Percentiles rank a stretch among this genome's conserved stretches.
Evolutionary conservation across 2,329 filamentous ascomycete species (phyloP).

Genomic region (Colletotrichum trifolii): DNA sequence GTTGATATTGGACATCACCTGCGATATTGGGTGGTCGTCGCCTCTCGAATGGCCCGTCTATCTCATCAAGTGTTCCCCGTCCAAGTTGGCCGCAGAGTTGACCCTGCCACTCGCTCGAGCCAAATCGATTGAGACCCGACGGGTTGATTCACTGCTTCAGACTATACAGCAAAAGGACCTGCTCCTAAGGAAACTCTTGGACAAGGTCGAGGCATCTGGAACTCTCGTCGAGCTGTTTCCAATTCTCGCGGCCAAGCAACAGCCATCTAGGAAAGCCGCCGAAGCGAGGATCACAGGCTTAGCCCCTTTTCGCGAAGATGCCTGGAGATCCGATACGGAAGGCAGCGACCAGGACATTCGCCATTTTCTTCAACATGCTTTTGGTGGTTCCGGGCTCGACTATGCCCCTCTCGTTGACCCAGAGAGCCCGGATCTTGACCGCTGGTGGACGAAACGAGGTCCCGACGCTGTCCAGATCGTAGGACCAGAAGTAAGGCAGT

Average conservation of each 20-base stretch:
- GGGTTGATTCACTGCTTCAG: slow-evolving; percentile 56
- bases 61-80: slow-evolving; percentile 58
- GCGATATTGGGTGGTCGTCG: slow-evolving; percentile 71
- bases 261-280: slow-evolving; percentile 55
- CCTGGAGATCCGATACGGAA: slow-evolving; percentile 50
- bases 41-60: slow-evolving; percentile 74
- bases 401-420: slow-evolving; percentile 44
- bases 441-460: slow-evolving; percentile 57
- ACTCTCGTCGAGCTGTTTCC: slow-evolving; percentile 66
- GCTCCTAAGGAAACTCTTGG: slow-evolving; percentile 61
- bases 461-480: slow-evolving; percentile 19
- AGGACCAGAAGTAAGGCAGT: slow-evolving; percentile 10
- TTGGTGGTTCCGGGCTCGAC: slow-evolving; percentile 49
- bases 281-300: slow-evolving; percentile 63
- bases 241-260: slow-evolving; percentile 57
- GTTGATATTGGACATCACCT: slow-evolving; percentile 65
- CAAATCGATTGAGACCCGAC: slow-evolving; percentile 51
- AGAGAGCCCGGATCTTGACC: slow-evolving; percentile 51
- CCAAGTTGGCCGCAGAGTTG: slow-evolving; percentile 58
- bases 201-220: slow-evolving; percentile 65
- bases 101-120: slow-evolving; percentile 63
- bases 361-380: slow-evolving; percentile 54
- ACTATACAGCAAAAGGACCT: slow-evolving; percentile 62
- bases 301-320: slow-evolving; percentile 56
- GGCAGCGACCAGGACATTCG: slow-evolving; percentile 44